Evolutionary conservation across 805 yeast species (phyloP).

Genomic region (Yamadazyma ubonensis): DNA sequence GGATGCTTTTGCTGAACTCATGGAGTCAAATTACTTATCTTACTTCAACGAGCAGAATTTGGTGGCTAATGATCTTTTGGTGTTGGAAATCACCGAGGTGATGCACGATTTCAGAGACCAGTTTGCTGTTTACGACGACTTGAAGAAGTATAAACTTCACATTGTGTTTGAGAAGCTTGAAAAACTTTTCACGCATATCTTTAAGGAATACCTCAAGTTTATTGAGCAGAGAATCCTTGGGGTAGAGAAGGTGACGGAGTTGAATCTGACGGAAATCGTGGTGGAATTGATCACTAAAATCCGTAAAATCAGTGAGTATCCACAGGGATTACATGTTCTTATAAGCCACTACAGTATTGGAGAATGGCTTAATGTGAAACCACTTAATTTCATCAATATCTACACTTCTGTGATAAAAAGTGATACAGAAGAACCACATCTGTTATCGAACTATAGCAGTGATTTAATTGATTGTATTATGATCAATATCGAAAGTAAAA

Average conservation of each 20-base stretch:
- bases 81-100: constrained; percentile 48
- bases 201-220: constrained; percentile 54
- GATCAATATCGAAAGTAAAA: constrained; percentile 60
- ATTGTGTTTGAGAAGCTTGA: constrained; percentile 9
- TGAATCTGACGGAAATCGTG: constrained; percentile 67
- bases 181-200: constrained; percentile 25
- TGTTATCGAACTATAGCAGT: constrained; percentile 65
- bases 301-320: constrained; percentile 62
- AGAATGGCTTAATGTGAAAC: constrained; percentile 64
- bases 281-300: constrained; percentile 71
- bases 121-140: constrained; percentile 12
- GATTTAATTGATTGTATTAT: constrained; percentile 78
- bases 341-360: constrained; percentile 57
- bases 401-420: constrained; percentile 48
- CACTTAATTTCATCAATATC: constrained; percentile 47
- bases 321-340: constrained; percentile 48
- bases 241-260: constrained; percentile 54
- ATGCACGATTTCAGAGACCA: constrained; percentile 22
- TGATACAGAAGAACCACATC: constrained; percentile 44
- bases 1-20: constrained; percentile 12
- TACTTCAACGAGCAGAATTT: constrained; percentile 16
- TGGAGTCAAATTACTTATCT: constrained; percentile 14
- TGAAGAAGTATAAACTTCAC: constrained; percentile 13
- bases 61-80: constrained; percentile 25
- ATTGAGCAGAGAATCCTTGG: constrained; percentile 52